Percentiles rank a stretch among this genome's conserved stretches.
Conservation (phyloP, 2,329 filamentous ascomycete species). For the Beauveria asiatica region DNA sequence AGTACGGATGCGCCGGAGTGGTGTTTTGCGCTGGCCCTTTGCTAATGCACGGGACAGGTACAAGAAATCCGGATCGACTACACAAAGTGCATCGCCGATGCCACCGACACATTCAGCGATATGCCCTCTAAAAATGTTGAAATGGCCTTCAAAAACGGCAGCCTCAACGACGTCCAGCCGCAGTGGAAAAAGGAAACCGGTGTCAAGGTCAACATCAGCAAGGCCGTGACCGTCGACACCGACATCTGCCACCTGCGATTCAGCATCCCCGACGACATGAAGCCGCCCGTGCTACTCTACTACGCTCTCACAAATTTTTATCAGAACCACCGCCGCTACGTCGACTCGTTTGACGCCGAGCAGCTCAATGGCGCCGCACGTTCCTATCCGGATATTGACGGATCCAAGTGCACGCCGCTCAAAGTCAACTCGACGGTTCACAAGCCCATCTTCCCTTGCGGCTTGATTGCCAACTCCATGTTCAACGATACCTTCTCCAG, state of each 20-base stretch:
- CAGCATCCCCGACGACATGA: constrained; percentile 68
- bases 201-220: constrained; percentile 31
- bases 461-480: constrained; percentile 88
- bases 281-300: constrained; percentile 81
- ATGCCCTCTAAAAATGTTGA: constrained; percentile 53
- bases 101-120: constrained; percentile 32
- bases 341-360: constrained; percentile 74
- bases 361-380: constrained; percentile 69
- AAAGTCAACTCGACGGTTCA: constrained; percentile 39
- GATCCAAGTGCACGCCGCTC: constrained; percentile 69
- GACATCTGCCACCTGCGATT: constrained; percentile 68
- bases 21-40: constrained; percentile 4
- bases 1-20: constrained; percentile 37
- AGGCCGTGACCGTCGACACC: constrained; percentile 27
- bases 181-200: constrained; percentile 35
- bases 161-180: constrained; percentile 21
- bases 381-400: constrained; percentile 49
- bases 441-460: constrained; percentile 85
- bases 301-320: constrained; percentile 97
- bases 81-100: constrained; percentile 59
- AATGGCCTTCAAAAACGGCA: constrained; percentile 59
- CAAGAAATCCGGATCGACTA: constrained; percentile 91
- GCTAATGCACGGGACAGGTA: constrained; percentile 45
- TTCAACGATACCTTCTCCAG: constrained; percentile 87
- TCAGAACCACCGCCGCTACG: constrained; percentile 95